Evolutionary conservation across 345 rosid genomes (phyloP), one percentile per base, ranked within the genome.

Genomic region (Trapa incisa): DNA sequence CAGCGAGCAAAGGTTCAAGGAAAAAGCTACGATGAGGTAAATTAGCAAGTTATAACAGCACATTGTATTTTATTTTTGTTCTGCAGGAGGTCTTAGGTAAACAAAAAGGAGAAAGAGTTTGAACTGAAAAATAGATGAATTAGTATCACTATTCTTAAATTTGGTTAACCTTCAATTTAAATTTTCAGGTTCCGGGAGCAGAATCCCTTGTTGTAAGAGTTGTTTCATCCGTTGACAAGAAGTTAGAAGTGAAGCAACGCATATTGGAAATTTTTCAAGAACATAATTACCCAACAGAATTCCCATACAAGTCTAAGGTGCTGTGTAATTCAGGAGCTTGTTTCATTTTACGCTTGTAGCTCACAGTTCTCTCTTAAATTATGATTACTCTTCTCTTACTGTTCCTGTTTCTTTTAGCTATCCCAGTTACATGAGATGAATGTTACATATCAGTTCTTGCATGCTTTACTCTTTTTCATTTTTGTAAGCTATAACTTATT

Each of bases 171-270:
- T 58, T 58, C 38, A 32, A 58, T 58, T 57, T 6, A 33, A 61
- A 62, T 72, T 69, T 73, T 71, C 80, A 94, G 99, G 79, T 95
- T 77, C 93, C 86, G 73, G 93, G 92, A 68, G 99, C 96, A 62
- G 99, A 94, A 79, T 73, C 97, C 64, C 96, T 94, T 75, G 99
- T 89, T 60, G 66, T 94, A 65, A 84, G 99, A 77, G 99, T 94
- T 75, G 99, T 94, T 85, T 91, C 96, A 69, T 94, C 99, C 4
- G 99, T 91, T 74, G 97, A 94, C 84, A 94, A 94, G 77, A 94
- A 91, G 82, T 74, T 94, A 79, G 99, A 94, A 78, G 99, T 95
- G 76, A 95, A 95, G 81, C 91, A 81, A 62, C 87, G 97, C 64
- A 91, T 91, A 77, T 92, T 91, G 80, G 99, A 95, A 76, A 91